Base-by-base conservation (phyloP, 805 yeast species). In the Candida bentonensis region DNA sequence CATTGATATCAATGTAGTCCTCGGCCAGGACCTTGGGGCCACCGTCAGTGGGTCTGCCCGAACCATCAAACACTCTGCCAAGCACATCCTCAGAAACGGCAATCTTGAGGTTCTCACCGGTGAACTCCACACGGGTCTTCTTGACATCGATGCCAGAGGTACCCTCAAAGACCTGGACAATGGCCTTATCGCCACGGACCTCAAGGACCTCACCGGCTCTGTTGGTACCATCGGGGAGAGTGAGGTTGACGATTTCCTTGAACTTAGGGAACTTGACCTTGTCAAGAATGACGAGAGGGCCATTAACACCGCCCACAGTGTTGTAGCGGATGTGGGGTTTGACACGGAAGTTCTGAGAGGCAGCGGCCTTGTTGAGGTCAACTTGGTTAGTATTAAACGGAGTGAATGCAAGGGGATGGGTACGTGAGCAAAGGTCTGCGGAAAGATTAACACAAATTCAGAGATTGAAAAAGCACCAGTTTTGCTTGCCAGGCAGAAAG, bases 11-110 rank as follows among this genome's bases (percentile, higher is more conserved):
- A 65, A 92, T 73, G 66, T 87, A 92, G 65, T 92, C 99, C 67
- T 92, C 99, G 46, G 99, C 99, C 61, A 92, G 82, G 44, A 92
- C 95, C 67, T 83, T 84, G 53, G 99, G 99, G 50, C 99, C 98
- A 56, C 87, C 86, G 64, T 92, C 99, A 56, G 85, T 89, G 48
- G 98, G 94, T 69, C 95, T 79, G 68, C 97, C 99, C 27, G 96
- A 88, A 65, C 99, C 99, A 67, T 92, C 96, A 64, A 92, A 92
- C 52, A 92, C 84, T 73, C 99, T 82, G 52, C 99, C 99, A 60
- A 94, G 72, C 73, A 88, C 81, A 62, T 92, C 99, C 66, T 92
- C 98, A 46, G 95, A 82, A 21, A 92, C 98, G 21, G 97, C 82
- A 52, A 92, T 85, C 65, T 79, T 84, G 72, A 92, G 73, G 65